Percentiles rank a stretch among this genome's conserved stretches.
phyloP scores from a whole-genome alignment of 441 rosid genomes.

The Oxalis stricta region DNA sequence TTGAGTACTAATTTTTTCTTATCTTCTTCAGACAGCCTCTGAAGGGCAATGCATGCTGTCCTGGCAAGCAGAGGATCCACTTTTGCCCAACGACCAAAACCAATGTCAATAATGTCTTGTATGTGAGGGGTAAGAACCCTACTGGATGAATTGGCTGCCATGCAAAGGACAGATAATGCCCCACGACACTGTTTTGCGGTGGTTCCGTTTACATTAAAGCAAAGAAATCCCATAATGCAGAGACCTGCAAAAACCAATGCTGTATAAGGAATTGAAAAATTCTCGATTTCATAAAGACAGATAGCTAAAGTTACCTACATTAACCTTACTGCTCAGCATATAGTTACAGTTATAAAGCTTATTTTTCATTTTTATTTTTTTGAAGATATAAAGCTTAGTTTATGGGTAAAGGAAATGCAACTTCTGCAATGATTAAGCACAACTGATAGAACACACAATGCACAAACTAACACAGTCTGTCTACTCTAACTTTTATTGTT shows the following conservation, averaged over 20 bases:
- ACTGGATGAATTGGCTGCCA: slow-evolving; percentile 90
- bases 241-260: slow-evolving; percentile 36
- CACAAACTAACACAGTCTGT: neutral
- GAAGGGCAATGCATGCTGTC: slow-evolving; percentile 83
- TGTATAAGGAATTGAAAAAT: neutral
- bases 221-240: slow-evolving; percentile 94
- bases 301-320: too few relatives aligned
- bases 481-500: neutral
- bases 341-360: too few relatives aligned
- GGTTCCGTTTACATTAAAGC: slow-evolving; percentile 84
- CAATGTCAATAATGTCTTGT: slow-evolving; percentile 94
- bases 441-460: too few relatives aligned
- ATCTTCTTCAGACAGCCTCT: slow-evolving; percentile 78
- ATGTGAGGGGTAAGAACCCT: slow-evolving; percentile 75
- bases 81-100: slow-evolving; percentile 99
- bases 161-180: slow-evolving; percentile 83
- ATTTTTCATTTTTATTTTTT: too few relatives aligned
- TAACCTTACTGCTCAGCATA: too few relatives aligned
- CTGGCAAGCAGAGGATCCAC: slow-evolving; percentile 91
- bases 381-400: too few relatives aligned
- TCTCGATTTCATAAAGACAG: neutral
- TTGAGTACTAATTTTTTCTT: slow-evolving; percentile 55
- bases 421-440: neutral
- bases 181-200: slow-evolving; percentile 90
- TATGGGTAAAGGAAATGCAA: too few relatives aligned